phyloP scores from a whole-genome alignment of 2,329 filamentous ascomycete species.

The Fusarium virguliforme region DNA sequence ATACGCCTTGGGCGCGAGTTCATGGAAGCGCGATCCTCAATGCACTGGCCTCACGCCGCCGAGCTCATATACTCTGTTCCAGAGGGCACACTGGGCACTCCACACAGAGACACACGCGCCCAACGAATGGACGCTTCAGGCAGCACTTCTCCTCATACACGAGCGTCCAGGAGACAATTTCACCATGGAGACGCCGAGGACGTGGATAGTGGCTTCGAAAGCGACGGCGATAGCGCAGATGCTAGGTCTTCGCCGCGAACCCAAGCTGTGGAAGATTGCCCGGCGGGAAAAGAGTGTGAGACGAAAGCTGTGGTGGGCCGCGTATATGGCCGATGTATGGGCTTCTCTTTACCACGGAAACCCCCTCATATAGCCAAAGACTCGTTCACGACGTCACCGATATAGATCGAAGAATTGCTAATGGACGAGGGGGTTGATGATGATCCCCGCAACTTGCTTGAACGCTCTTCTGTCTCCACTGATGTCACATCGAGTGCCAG shows the following conservation, averaged over 20 bases:
- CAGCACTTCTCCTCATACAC: constrained; percentile 57
- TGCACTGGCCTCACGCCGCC: constrained; percentile 52
- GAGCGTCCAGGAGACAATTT: constrained; percentile 57
- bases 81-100: constrained; percentile 53
- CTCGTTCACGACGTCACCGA: constrained; percentile 54
- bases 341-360: constrained; percentile 59
- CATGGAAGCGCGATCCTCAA: constrained; percentile 7
- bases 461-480: constrained; percentile 12
- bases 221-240: constrained; percentile 58
- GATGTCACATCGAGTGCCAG: constrained; percentile 49
- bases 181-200: constrained; percentile 58
- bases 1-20: constrained; percentile 19
- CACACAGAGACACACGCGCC: constrained; percentile 58
- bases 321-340: constrained; percentile 56
- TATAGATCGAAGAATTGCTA: constrained; percentile 55
- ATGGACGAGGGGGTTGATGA: constrained; percentile 52
- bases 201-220: constrained; percentile 57
- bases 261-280: constrained; percentile 55
- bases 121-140: constrained; percentile 58
- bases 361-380: constrained; percentile 55
- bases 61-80: constrained; percentile 52
- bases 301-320: constrained; percentile 58
- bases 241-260: constrained; percentile 57
- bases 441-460: constrained; percentile 7
- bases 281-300: constrained; percentile 55